Base-by-base conservation (phyloP, 176 grass and related monocot genomes). In the Triticum dicoccoides region DNA sequence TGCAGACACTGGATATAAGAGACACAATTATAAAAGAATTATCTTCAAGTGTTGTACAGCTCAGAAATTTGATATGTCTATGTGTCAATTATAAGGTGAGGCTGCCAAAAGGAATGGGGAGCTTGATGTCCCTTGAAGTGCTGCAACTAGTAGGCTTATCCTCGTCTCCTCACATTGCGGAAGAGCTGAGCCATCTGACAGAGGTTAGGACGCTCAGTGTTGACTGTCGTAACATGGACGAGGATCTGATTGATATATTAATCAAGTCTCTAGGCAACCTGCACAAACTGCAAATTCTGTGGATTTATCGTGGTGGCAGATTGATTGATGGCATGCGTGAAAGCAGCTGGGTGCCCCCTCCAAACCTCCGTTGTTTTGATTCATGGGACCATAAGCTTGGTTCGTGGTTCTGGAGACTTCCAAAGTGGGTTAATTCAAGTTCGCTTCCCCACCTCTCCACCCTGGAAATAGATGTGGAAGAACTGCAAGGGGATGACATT, bases 201-300 rank as follows among this genome's bases (percentile, higher is more conserved):
- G 61, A 27, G 61, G 0, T 63, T 11, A 63, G 23, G 23, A 11
- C 3, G 0, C 9, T 63, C 23, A 2, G 0, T 0, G 0, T 63
- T 63, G 0, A 24, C n/a, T 63, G 61, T 24, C 0, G 5, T 0
- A 21, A 27, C 3, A 25, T 12, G 9, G 23, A 7, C 4, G 10
- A 5, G 9, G 10, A 12, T 12, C n/a, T 25, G 23, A 2, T 11
- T 11, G 8, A 63, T 11, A 25, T 25, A 24, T 11, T 63, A 24
- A 11, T 29, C 10, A 10, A 64, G 23, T 64, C 23, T 5, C 61
- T 64, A 64, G 23, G 61, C 23, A 25, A 63, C 9, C 23, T 63
- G 61, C 61, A 25, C 0, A 27, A 63, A 63, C 11, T 63, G 61
- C n/a, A 63, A 25, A 63, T 0, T 63, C 4, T 63, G 61, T 0